Evolutionary conservation across 805 yeast genomes (phyloP).

Genomic region (Ogataea zsoltii): DNA sequence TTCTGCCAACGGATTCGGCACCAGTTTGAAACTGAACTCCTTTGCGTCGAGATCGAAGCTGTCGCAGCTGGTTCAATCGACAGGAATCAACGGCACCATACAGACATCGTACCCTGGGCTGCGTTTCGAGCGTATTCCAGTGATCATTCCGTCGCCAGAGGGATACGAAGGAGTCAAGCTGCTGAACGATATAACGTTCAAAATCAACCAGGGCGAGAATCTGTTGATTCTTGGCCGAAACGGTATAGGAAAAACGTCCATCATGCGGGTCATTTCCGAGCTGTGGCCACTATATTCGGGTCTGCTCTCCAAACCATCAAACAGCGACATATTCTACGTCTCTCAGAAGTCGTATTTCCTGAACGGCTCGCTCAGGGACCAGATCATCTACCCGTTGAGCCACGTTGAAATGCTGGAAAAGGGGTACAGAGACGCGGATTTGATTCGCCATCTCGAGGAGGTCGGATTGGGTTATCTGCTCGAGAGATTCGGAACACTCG

Average conservation of each 20-base stretch:
- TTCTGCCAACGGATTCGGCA: conserved; percentile 32
- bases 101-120: conserved; percentile 79
- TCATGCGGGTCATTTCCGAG: conserved; percentile 80
- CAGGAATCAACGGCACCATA: conserved; percentile 74
- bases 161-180: conserved; percentile 63
- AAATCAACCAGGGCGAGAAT: conserved; percentile 62
- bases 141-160: conserved; percentile 68
- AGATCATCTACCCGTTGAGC: conserved; percentile 82
- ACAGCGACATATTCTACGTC: conserved; percentile 68
- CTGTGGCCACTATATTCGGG: conserved; percentile 92
- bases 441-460: conserved; percentile 65
- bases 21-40: conserved; percentile 29
- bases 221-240: conserved; percentile 82
- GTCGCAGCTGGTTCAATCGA: conserved; percentile 17
- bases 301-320: conserved; percentile 72
- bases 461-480: conserved; percentile 82
- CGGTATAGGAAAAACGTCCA: conserved; percentile 88
- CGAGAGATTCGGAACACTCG: conserved; percentile 57
- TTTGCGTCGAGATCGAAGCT: conserved; percentile 33
- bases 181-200: conserved; percentile 62
- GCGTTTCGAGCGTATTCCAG: conserved; percentile 78
- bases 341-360: conserved; percentile 88
- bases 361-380: conserved; percentile 83
- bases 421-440: conserved; percentile 70
- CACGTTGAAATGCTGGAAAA: conserved; percentile 72